Base-by-base conservation (phyloP, 306 rosid genomes). In the Trifolium subterraneum region DNA sequence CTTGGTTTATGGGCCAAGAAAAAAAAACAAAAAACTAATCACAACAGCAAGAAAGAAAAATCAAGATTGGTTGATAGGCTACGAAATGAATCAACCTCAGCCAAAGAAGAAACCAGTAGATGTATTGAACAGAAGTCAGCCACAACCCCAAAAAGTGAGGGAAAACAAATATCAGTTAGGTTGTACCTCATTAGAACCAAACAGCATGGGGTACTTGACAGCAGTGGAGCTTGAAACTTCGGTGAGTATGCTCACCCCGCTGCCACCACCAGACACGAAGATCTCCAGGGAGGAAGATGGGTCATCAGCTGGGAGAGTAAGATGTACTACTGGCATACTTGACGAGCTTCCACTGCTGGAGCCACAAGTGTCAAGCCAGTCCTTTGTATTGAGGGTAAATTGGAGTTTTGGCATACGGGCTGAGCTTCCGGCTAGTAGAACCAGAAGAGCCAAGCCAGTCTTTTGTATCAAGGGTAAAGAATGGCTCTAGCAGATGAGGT, bases 121-220 rank as follows among this genome's bases (percentile, higher is more conserved):
- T 51, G 25, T 51, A 51, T 51, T 18, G 58, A 51, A 18, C 39
- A 13, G 9, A 25, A 59, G 39, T 59, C 18, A 13, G 39, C 18
- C 39, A 59, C 64, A 59, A 59, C 39, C 11, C 15, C 7, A 59
- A 59, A 59, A 25, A 27, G 39, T 59, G 64, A 27, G 38, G 64
- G 64, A 27, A 25, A 51, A n/a, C 23, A 59, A 27, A 12, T 59
- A 1, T 27, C 64, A 5, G 14, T 25, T 14, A 38, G 39, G 19
- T 59, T 25, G 7, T 16, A 59, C 64, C 64, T 23, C 18, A 59
- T 59, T 27, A 59, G 64, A 25, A 13, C 10, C 14, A 15, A 59
- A 25, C 39, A 13, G 35, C 13, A 14, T 7, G 19, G 36, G 36
- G 38, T 14, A 25, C 2, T 31, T 58, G 64, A 29, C 56, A 50